Base-by-base conservation (phyloP, 495 filamentous ascomycete genomes). In the Penicillium bialowiezense region DNA sequence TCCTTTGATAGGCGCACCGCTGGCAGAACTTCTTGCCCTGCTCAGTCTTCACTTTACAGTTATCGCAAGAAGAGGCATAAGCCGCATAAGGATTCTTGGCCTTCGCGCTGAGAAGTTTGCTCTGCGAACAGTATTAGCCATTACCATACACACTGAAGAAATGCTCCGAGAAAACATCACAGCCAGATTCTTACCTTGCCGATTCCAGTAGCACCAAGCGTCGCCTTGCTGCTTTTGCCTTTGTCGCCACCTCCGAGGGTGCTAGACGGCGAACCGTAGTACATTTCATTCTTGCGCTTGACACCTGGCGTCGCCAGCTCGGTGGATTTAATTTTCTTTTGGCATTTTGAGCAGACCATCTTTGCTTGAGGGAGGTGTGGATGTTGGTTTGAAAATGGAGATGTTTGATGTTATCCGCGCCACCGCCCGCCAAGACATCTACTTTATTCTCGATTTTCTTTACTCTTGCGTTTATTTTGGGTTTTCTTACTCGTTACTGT, bases 271-370 rank as follows among this genome's bases (percentile, higher is more conserved):
- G 83, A 87, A 42, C 85, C 84, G 59, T 83, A 79, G 71, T 88
- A 88, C 74, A 87, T 81, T 31, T 88, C 85, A 60, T 67, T 80
- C 68, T 85, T 86, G 63, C 79, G 81, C 63, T 88, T 87, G 55
- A 88, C 85, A 26, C 75, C 76, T 0, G 85, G 85, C 1, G 85
- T 87, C 48, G 82, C 82, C 37, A 88, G 78, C 21, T 81, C 73
- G 17, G 85, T 87, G 37, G 70, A 62, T 66, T 83, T 82, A 41
- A 77, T 66, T 26, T 79, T 76, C 54, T 82, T 83, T 53, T 81
- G 73, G 55, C 85, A 88, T 73, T 85, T 85, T 44, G 73, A 62
- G 71, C 85, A 88, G 42, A 88, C 84, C 84, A 88, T 87, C 80
- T 40, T 50, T 71, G 23, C 9, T 55, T 37, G 15, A 19, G 31